Conservation (phyloP, 1,284 basidiomycete species). For the Leucoagaricus sp. region DNA sequence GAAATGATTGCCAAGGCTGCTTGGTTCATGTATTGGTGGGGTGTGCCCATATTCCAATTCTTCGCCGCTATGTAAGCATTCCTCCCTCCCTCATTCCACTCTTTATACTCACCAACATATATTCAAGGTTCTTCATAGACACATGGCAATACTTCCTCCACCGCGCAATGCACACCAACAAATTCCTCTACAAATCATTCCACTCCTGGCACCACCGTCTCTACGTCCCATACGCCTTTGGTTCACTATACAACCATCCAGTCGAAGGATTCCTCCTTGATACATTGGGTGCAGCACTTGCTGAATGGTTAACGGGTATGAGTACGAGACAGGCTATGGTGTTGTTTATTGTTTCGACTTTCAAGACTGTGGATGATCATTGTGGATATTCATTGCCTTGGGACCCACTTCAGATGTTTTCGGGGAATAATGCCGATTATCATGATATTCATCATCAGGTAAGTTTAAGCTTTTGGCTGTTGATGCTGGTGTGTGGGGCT, state of each 20-base stretch:
- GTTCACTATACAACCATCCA: constrained; percentile 97
- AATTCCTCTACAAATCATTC: constrained; percentile 88
- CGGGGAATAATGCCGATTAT: constrained; percentile 95
- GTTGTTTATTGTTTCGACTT: constrained; percentile 81
- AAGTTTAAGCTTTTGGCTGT: too few species aligned
- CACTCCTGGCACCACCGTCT: constrained; percentile 97
- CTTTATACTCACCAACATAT: background rate
- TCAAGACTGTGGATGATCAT: constrained; percentile 98
- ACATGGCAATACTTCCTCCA: constrained; percentile 99
- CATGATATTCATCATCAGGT: constrained; percentile 98
- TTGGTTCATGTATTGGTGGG: constrained; percentile 93
- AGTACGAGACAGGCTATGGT: constrained; percentile 84
- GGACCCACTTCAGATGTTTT: constrained; percentile 87
- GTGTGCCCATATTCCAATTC: constrained; percentile 77
- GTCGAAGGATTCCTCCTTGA: constrained; percentile 94
- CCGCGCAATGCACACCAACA: constrained; percentile 89
- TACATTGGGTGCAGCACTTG: constrained; percentile 78
- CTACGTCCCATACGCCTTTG: constrained; percentile 97
- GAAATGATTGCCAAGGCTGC: constrained; percentile 39
- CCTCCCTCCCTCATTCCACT: background rate
- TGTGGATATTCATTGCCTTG: constrained; percentile 91
- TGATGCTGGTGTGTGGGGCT: background rate
- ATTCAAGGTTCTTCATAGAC: constrained; percentile 86
- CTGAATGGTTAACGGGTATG: constrained; percentile 74
- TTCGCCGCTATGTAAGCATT: constrained; percentile 80